These are phyloP conservation scores for Gossypium rotundifolium DNA, from an alignment of 345 rosid genomes.

Conservation along the genomic window DNA sequence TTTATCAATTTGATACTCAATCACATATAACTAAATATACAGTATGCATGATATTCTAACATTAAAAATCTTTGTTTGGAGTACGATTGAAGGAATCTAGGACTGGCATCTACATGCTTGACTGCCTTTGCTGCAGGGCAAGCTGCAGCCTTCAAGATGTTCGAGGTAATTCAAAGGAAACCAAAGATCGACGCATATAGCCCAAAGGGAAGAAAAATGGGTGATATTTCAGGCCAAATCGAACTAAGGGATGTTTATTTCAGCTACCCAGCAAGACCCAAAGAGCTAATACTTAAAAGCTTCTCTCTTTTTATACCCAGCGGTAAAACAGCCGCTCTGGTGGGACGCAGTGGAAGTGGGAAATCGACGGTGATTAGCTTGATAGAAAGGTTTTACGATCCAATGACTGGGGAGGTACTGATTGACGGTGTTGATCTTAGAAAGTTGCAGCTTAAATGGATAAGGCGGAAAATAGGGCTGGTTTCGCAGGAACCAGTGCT, in stretches of 20 bases:
- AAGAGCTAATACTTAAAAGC: slow-evolving; percentile 54
- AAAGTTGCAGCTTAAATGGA: slow-evolving; percentile 67
- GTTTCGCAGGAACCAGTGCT: slow-evolving; percentile 82
- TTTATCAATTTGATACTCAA: too few relatives aligned
- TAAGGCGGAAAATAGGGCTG: slow-evolving; percentile 60
- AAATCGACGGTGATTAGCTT: slow-evolving; percentile 71
- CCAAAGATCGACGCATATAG: slow-evolving; percentile 63
- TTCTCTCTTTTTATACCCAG: slow-evolving; percentile 54
- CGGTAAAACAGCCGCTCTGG: slow-evolving; percentile 71
- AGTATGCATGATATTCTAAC: neutral
- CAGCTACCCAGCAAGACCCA: slow-evolving; percentile 72
- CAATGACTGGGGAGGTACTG: slow-evolving; percentile 48
- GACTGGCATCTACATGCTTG: slow-evolving; percentile 68
- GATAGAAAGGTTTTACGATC: slow-evolving; percentile 79
- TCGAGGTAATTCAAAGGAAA: slow-evolving; percentile 55
- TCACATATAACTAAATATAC: too few relatives aligned
- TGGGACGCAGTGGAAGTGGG: slow-evolving; percentile 84
- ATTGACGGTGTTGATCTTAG: slow-evolving; percentile 56
- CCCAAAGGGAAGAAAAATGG: slow-evolving; percentile 39
- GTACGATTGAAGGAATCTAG: slow-evolving; percentile 52
- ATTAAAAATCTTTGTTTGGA: neutral
- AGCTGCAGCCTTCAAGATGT: slow-evolving; percentile 77
- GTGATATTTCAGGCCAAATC: slow-evolving; percentile 52
- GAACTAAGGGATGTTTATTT: slow-evolving; percentile 55
- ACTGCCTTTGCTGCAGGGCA: slow-evolving; percentile 70